Conservation (phyloP, 2,329 filamentous ascomycete species). For the Fusarium drepaniforme region DNA sequence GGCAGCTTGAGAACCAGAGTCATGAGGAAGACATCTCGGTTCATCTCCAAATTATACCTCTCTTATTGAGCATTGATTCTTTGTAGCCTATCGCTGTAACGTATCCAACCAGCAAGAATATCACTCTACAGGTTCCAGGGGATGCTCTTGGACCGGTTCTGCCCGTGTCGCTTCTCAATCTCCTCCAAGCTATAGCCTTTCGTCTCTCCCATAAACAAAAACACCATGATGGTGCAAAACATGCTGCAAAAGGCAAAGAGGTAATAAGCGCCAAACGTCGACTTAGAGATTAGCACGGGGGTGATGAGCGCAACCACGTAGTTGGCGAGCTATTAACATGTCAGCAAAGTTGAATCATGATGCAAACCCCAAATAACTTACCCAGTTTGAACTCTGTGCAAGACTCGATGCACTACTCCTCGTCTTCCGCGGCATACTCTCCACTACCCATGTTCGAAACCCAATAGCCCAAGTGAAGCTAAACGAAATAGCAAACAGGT, state of each 20-base stretch:
- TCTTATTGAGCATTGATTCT: not conserved
- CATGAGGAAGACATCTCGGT: not conserved
- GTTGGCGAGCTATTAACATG: conserved; percentile 51
- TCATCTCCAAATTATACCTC: not conserved
- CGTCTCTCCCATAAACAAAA: conserved; percentile 58
- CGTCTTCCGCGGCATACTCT: conserved; percentile 67
- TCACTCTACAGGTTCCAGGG: not conserved
- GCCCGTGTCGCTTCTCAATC: conserved; percentile 44
- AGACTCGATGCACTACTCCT: conserved; percentile 66
- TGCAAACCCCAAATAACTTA: conserved; percentile 20
- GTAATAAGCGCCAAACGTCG: conserved; percentile 58
- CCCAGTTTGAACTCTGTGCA: conserved; percentile 66
- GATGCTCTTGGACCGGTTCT: not conserved
- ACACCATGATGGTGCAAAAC: conserved; percentile 51
- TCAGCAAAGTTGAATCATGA: not conserved
- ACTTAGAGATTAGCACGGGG: conserved; percentile 53
- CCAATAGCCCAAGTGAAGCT: conserved; percentile 65
- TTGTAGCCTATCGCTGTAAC: not conserved
- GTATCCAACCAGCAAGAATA: not conserved
- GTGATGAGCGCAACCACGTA: conserved; percentile 60
- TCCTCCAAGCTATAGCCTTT: conserved; percentile 55
- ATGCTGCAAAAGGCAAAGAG: conserved; percentile 57
- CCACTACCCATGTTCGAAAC: conserved; percentile 65
- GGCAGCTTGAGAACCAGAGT: not conserved
- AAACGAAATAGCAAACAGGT: conserved; percentile 60